Percentiles rank a stretch among this genome's conserved stretches.
Evolutionary conservation across 2,329 filamentous ascomycete genomes (phyloP).

Genomic region (Tolypocladium sp.): DNA sequence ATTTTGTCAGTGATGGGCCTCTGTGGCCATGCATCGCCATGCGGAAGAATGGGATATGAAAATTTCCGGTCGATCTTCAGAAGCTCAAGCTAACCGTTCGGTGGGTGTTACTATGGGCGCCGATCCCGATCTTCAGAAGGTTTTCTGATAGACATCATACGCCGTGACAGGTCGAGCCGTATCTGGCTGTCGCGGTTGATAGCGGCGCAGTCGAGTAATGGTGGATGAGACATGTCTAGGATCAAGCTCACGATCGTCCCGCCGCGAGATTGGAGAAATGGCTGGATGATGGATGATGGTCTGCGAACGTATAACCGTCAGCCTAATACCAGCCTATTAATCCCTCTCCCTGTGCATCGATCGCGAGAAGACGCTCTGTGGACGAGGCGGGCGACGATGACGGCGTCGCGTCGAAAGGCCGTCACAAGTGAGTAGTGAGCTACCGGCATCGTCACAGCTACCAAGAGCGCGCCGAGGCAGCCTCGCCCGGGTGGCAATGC

Average conservation of each 20-base stretch:
- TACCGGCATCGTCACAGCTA: neutral
- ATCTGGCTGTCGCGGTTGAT: neutral
- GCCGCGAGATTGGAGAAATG: neutral
- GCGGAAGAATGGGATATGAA: conserved; percentile 10
- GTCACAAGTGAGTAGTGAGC: neutral
- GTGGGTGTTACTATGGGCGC: conserved; percentile 1
- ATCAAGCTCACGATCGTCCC: neutral
- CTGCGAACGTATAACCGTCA: neutral
- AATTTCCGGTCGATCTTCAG: neutral
- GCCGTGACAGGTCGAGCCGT: neutral
- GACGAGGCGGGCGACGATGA: neutral
- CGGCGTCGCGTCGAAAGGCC: neutral
- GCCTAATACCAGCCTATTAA: neutral
- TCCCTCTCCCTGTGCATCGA: neutral
- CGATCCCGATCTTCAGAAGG: neutral
- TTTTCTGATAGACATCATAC: neutral
- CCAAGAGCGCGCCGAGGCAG: too few relatives aligned
- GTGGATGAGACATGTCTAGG: neutral
- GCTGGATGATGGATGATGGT: neutral
- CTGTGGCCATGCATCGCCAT: conserved; percentile 6
- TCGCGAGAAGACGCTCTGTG: neutral
- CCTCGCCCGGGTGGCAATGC: too few relatives aligned
- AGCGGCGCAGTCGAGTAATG: neutral
- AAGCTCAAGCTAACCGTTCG: neutral
- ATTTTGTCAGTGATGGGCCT: neutral